phyloP scores from a whole-genome alignment of 2,329 filamentous ascomycete genomes.

The Bipolaris victoriae region DNA sequence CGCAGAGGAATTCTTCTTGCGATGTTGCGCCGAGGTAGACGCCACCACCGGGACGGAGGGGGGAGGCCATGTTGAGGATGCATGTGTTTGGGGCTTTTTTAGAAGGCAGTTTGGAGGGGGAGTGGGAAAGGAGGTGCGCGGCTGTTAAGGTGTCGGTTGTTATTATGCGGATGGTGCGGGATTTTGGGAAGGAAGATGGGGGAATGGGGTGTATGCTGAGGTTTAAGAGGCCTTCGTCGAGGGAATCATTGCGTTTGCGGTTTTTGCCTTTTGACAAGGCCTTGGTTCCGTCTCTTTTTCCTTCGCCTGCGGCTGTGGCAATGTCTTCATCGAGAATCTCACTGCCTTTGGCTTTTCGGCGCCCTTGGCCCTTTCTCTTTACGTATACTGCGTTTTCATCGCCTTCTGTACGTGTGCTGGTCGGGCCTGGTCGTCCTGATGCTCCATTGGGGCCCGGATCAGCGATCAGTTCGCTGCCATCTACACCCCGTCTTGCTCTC shows the following conservation, averaged over 20 bases:
- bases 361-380: constrained; percentile 45
- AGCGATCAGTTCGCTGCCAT: constrained; percentile 58
- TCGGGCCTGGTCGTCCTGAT: background rate
- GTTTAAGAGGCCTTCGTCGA: constrained; percentile 19
- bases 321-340: constrained; percentile 10
- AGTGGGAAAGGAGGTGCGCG: constrained; percentile 50
- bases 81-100: constrained; percentile 53
- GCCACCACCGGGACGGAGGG: constrained; percentile 65
- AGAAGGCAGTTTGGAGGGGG: constrained; percentile 6
- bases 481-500: constrained; percentile 62
- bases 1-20: constrained; percentile 68
- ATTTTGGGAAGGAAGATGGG: constrained; percentile 1
- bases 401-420: constrained; percentile 4
- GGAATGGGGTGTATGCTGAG: constrained; percentile 4
- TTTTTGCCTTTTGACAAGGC: constrained; percentile 16
- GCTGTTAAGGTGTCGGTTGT: constrained; percentile 62
- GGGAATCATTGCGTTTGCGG: constrained; percentile 17
- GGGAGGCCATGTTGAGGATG: constrained; percentile 69
- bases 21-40: constrained; percentile 65
- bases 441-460: constrained; percentile 40
- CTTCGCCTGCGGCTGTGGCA: too few species aligned
- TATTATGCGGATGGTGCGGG: constrained; percentile 52
- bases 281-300: constrained; percentile 6
- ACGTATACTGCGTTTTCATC: constrained; percentile 28
- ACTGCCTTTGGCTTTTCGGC: constrained; percentile 33